Evolutionary conservation across 352 stramenopile genomes (phyloP), one percentile per base, ranked within the genome.

Genomic region (Blastocystis sp.): DNA sequence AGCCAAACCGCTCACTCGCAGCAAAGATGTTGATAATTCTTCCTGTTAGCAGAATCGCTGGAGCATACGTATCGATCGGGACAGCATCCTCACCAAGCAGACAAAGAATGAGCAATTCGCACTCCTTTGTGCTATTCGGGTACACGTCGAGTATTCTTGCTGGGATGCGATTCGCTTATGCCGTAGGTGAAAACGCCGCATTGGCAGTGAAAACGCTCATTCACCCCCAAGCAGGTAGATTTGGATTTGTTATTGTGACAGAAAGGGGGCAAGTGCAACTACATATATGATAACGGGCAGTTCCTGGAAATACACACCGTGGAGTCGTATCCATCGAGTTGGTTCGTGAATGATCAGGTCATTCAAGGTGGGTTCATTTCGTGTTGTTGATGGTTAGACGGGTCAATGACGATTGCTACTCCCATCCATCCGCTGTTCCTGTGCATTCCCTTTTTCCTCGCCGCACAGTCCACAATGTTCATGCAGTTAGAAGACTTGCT

Each of bases 271-370:
- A 4, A 26, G 55, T 24, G 26, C 13, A 59, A 69, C 4, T 85
- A 59, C 37, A 69, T 85, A 51, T 85, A 59, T 29, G 24, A 37
- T 26, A 63, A 85, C 0, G 55, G 45, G 16, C 35, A 33, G 19
- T 33, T 85, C 41, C 55, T 67, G 39, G 50, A 67, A 12, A n/a
- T 62, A 55, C 29, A 21, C 41, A 26, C 10, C 37, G 59, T 37
- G 13, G 16, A 31, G 9, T 21, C 65, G 12, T 66, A 70, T 41
- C 74, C 74, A 9, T 85, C 74, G 2, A 85, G 74, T 55, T 85
- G 74, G 74, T 85, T 85, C 29, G 74, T 85, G 50, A 85, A 85
- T 29, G 55, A 85, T 51, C 74, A 85, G 55, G 51, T 85, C 50
- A 67, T 67, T 60, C 74, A 85, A 45, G 74, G 74, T 41, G 70